Conservation (phyloP, 345 rosid genomes). For the Melaleuca quinquenervia region DNA sequence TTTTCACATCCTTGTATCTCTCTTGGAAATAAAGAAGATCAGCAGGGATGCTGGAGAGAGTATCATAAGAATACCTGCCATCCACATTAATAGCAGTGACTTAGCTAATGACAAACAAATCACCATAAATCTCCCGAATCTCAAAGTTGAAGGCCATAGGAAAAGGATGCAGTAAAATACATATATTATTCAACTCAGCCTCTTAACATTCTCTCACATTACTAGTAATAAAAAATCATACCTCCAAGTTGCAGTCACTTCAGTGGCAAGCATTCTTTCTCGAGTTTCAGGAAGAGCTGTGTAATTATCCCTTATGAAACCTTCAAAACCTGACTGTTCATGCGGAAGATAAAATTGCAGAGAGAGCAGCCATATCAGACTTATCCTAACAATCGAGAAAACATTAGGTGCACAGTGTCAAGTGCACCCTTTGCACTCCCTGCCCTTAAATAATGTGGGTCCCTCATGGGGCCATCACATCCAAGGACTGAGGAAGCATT, state of each 20-base stretch:
- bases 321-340: constrained; percentile 93
- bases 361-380: background rate
- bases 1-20: constrained; percentile 49
- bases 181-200: background rate
- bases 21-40: constrained; percentile 54
- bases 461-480: background rate
- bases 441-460: background rate
- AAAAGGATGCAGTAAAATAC: background rate
- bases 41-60: constrained; percentile 46
- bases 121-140: background rate
- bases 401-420: background rate
- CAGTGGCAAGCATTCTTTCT: constrained; percentile 88
- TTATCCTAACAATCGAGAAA: background rate
- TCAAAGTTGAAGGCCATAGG: background rate
- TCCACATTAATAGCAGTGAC: background rate
- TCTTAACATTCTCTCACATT: background rate
- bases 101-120: background rate
- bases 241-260: constrained; percentile 86
- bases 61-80: constrained; percentile 64
- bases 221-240: constrained; percentile 8
- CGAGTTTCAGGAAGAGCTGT: constrained; percentile 85
- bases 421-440: background rate
- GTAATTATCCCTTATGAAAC: constrained; percentile 76
- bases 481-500: background rate
- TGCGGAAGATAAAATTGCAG: background rate